Base-by-base conservation (phyloP, 2,329 filamentous ascomycete species). In the Aureobasidium sp. region DNA sequence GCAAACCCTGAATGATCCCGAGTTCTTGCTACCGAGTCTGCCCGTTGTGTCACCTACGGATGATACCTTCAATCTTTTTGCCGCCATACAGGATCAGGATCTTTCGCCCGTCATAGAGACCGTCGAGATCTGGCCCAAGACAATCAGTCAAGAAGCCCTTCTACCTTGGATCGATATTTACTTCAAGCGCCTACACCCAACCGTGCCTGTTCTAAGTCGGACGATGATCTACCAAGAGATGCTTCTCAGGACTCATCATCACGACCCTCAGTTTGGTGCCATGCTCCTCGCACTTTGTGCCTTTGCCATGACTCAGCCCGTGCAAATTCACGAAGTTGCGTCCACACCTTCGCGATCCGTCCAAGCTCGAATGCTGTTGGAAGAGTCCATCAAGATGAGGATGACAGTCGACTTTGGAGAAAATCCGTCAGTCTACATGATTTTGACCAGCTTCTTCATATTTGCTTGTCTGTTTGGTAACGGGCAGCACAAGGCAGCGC, bases 231-330 rank as follows among this genome's bases (percentile, higher is more conserved):
- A 74, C 62, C 75, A 70, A n/a, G 71, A 73, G 12, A 76, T 78
- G 68, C 67, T 78, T 34, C 67, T 69, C 6, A 75, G 73, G n/a
- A 76, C 77, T 48, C 76, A 78, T 64, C 75, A 76, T 39, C 72
- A 68, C 42, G 76, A 77, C 41, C 69, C 74, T 0, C 75, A 78
- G 51, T 77, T 77, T 39, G 76, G 76, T 14, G 71, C 76, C 2
- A 78, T 78, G 76, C 63, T 77, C 5, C 64, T 78, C 25, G 72
- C 74, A 2, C 60, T 78, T 20, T 77, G 75, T 56, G 75, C 76
- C 12, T 78, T 78, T 52, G 73, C 76, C 2, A 70, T 78, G 49
- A 78, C 76, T 1, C 76, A 78, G 63, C 76, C 76, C 0, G 76
- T 78, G 27, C 75, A 77, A 42, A 77, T 77, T 9, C 73, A 75